Conservation (phyloP, 106 monocot species). For the Dioscorea dumetorum region DNA sequence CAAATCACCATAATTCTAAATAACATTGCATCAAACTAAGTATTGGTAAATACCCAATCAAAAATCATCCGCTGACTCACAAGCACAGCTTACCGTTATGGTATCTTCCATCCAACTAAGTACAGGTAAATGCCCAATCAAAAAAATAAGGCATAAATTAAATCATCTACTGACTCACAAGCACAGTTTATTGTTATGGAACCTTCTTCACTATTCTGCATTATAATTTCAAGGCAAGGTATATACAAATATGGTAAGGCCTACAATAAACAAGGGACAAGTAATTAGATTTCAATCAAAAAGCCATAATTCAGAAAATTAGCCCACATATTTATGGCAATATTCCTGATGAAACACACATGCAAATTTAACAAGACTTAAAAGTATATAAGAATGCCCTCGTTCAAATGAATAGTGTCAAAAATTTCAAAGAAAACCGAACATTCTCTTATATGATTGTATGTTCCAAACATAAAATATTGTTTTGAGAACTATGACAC, state of each 20-base stretch:
- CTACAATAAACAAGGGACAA: conserved; percentile 27
- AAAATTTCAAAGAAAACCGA: too few relatives aligned
- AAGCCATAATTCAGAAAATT: not conserved
- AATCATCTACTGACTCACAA: not conserved
- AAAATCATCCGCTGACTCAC: too few relatives aligned
- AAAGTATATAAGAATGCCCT: not conserved
- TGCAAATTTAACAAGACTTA: not conserved
- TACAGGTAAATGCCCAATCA: too few relatives aligned
- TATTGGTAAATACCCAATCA: too few relatives aligned
- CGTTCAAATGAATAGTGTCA: not conserved
- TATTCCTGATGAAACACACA: not conserved
- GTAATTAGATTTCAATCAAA: not conserved
- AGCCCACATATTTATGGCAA: not conserved
- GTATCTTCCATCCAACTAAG: too few relatives aligned
- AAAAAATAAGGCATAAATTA: not conserved
- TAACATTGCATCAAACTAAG: not conserved
- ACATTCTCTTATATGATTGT: too few relatives aligned
- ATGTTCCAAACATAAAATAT: too few relatives aligned
- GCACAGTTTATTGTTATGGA: not conserved
- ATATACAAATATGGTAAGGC: conserved; percentile 92
- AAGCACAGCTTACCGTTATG: too few relatives aligned
- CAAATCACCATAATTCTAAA: not conserved
- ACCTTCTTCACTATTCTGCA: conserved; percentile 50
- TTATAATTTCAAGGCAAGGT: conserved; percentile 41
- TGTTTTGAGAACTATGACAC: too few relatives aligned